Conservation (phyloP, 345 rosid species). For the Brassica nigra region DNA sequence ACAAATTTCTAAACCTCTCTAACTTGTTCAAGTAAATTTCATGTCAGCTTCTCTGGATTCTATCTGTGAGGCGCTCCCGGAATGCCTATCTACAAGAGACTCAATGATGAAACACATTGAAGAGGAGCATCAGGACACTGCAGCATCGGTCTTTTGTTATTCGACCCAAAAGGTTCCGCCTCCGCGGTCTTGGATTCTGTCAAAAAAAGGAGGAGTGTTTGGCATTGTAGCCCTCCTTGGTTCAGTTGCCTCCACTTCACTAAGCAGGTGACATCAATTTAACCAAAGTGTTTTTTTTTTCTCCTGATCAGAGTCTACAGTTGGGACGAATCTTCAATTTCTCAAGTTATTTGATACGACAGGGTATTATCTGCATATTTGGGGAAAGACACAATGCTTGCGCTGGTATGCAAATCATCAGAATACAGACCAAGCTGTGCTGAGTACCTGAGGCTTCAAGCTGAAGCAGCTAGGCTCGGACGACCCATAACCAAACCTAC, state of each 20-base stretch:
- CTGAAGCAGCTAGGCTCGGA: constrained; percentile 48
- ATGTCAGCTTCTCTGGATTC: constrained; percentile 48
- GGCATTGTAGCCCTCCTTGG: constrained; percentile 69
- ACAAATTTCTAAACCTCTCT: background rate
- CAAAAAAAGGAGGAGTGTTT: constrained; percentile 39
- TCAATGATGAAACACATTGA: constrained; percentile 47
- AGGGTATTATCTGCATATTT: constrained; percentile 63
- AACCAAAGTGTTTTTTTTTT: background rate
- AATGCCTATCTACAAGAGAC: constrained; percentile 47
- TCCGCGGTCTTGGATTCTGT: constrained; percentile 25
- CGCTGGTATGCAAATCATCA: constrained; percentile 62
- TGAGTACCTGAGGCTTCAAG: constrained; percentile 49
- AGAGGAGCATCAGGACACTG: constrained; percentile 44
- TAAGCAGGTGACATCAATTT: constrained; percentile 56
- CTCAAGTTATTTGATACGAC: constrained; percentile 1
- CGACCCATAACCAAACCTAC: constrained; percentile 47
- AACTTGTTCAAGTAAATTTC: background rate
- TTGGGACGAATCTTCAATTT: background rate
- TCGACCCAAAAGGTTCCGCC: constrained; percentile 13
- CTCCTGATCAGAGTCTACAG: background rate
- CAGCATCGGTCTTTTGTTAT: constrained; percentile 52
- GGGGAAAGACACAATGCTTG: constrained; percentile 72
- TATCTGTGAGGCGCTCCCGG: constrained; percentile 21
- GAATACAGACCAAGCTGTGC: constrained; percentile 40
- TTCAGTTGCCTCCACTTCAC: constrained; percentile 45